Base-by-base conservation (phyloP, 1,284 basidiomycete species). In the Sporisorium exsertum region DNA sequence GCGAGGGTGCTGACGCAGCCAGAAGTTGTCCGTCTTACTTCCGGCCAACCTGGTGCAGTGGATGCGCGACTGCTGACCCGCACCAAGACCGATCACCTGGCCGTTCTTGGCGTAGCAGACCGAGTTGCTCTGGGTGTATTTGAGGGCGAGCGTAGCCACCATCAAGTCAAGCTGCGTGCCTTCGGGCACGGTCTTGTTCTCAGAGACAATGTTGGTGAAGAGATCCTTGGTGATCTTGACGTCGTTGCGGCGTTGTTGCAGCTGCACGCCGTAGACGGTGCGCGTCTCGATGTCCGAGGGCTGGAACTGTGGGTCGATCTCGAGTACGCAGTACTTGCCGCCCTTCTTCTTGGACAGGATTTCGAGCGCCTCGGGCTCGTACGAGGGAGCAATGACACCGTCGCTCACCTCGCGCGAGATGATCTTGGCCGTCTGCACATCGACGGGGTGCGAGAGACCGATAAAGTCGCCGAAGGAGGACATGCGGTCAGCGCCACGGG, bases 401-500 rank as follows among this genome's bases (percentile, higher is more conserved):
- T 99, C 97, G 0, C 95, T 97, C 8, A 99, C 96, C 86, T 99
- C 96, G 27, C 97, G 91, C 20, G 94, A 95, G 86, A 99, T 97
- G 86, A 99, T 97, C 79, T 91, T 91, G 57, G 96, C 96, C 12
- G 96, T 99, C 4, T 94, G 92, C 37, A 94, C 89, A 86, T 99
- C 97, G 87, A 95, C 97, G 37, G 91, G 90, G 60, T 93, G 92
- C 26, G 94, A 97, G 15, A 99, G 89, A 1, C 94, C 96, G 83
- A 99, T 96, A 86, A 99, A 97, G 88, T 99, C 97, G 26, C 96
- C 96, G 85, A 99, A 99, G 6, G 94, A 97, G 2, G 95, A 97
- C 96, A 99, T 99, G 62, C 96, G 92, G 87, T 99, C 97, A 20
- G 96, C 97, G 75, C 95, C 95, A 85, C 97, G 91, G 61, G 96